Base-by-base conservation (phyloP, 2,329 filamentous ascomycete genomes). In the Delphinella strobiligena region DNA sequence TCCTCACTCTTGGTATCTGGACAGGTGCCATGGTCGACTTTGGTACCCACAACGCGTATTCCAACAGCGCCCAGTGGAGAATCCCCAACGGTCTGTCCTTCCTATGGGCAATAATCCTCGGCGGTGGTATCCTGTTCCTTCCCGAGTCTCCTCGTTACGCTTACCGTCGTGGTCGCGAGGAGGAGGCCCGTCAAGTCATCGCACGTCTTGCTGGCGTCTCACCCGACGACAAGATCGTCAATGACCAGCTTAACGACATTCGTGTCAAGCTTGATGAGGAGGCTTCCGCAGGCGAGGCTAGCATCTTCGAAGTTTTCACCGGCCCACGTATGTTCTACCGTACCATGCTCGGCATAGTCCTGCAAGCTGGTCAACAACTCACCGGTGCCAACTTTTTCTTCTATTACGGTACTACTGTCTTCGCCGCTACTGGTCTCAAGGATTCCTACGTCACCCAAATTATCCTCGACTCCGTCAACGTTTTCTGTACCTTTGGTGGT, bases 401-500 rank as follows among this genome's bases (percentile, higher is more conserved):
- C 47, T 54, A 54, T 44, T 51, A 47, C 34, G 48, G 38, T 4
- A 46, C 44, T 12, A 47, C 38, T 24, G 58, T 63, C 35, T 84
- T 78, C 77, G 83, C 29, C 18, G 41, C 41, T 9, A 46, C 44
- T 17, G 53, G 53, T 31, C 48, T 55, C 16, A 42, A 41, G n/a
- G 51, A 70, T 51, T 55, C 59, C 4, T 70, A 68, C 48, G 53
- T 64, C 33, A 62, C 67, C 34, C 61, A 61, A 16, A 59, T 69
- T 34, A 69, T 70, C 45, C 67, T 66, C 27, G 60, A 61, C 43
- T 51, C 58, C 4, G 63, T 71, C 50, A 71, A 70, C 50, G 64
- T 69, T 12, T 51, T 54, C 33, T 66, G 61, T 22, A 71, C 67
- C 3, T 59, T 68, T 40, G 62, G 60, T 9, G 65, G 64, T 34